phyloP scores from a whole-genome alignment of 228 moss, liverwort and hornwort species.

The Sphagnum fallax region DNA sequence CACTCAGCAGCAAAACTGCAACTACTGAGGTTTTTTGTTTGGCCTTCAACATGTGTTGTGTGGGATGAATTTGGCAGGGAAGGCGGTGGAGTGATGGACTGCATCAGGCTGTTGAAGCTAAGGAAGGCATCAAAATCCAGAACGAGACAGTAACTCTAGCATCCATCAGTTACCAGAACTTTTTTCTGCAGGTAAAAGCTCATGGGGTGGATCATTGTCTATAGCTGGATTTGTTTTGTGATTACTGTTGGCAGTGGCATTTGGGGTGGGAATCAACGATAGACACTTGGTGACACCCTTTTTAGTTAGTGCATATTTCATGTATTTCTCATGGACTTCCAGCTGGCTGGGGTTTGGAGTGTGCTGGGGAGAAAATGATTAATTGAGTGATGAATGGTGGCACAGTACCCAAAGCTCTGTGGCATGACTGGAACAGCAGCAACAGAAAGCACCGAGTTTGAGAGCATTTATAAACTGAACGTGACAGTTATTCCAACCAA shows the following conservation, averaged over 20 bases:
- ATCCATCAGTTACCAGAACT: constrained; percentile 93
- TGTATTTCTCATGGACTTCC: too few species aligned
- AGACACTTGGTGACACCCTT: too few species aligned
- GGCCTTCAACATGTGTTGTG: background rate
- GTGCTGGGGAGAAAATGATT: too few species aligned
- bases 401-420: constrained; percentile 80
- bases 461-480: constrained; percentile 81
- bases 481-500: constrained; percentile 96
- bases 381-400: too few species aligned
- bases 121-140: constrained; percentile 86
- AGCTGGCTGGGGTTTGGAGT: too few species aligned
- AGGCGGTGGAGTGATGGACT: constrained; percentile 96
- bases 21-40: background rate
- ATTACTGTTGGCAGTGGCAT: background rate
- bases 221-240: background rate
- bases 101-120: constrained; percentile 97
- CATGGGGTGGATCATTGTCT: background rate
- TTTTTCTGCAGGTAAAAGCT: constrained; percentile 69
- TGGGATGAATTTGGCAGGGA: constrained; percentile 35
- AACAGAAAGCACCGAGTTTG: constrained; percentile 81
- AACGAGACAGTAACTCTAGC: constrained; percentile 96
- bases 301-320: too few species aligned
- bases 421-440: constrained; percentile 99
- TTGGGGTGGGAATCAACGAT: background rate
- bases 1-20: background rate